Evolutionary conservation across 495 filamentous ascomycete species (phyloP).

Genomic region (Pseudotulostoma volvatum): DNA sequence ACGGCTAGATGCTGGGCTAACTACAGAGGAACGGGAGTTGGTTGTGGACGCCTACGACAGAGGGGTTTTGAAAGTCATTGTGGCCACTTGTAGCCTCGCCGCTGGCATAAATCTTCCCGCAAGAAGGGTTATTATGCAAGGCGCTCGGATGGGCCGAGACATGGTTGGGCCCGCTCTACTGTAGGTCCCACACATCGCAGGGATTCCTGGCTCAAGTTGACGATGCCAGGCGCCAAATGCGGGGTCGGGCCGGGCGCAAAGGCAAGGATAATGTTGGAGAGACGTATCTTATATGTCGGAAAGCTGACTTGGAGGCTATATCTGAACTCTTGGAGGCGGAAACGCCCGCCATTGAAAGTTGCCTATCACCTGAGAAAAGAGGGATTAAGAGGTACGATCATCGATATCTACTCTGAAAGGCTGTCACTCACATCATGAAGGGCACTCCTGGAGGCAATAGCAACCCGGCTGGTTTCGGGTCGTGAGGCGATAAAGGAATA

Average conservation of each 20-base stretch:
- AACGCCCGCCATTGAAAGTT: slow-evolving; percentile 53
- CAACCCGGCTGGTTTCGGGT: slow-evolving; percentile 54
- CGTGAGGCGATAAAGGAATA: slow-evolving; percentile 54
- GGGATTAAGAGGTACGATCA: slow-evolving; percentile 44
- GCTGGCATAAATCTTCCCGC: slow-evolving; percentile 70
- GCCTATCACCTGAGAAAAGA: slow-evolving; percentile 48
- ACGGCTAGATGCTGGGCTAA: slow-evolving; percentile 50
- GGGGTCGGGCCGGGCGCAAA: slow-evolving; percentile 67
- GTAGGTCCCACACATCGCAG: slow-evolving; percentile 19
- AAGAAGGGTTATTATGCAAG: slow-evolving; percentile 62
- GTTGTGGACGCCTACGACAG: slow-evolving; percentile 57
- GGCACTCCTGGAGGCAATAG: slow-evolving; percentile 59
- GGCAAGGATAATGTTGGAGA: slow-evolving; percentile 70
- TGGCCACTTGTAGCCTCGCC: slow-evolving; percentile 72
- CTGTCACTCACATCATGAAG: slow-evolving; percentile 18
- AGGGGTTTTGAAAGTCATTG: slow-evolving; percentile 53
- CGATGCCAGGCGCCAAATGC: slow-evolving; percentile 54
- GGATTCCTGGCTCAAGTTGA: slow-evolving; percentile 1
- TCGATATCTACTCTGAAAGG: neutral
- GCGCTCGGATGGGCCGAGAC: slow-evolving; percentile 62
- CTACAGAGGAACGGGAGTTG: slow-evolving; percentile 63
- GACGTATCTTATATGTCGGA: slow-evolving; percentile 62
- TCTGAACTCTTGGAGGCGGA: slow-evolving; percentile 58
- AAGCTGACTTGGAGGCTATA: slow-evolving; percentile 51
- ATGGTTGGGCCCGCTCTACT: slow-evolving; percentile 63